Conservation (phyloP, 1,139 yeast species). For the Meyerozyma elateridarum region DNA sequence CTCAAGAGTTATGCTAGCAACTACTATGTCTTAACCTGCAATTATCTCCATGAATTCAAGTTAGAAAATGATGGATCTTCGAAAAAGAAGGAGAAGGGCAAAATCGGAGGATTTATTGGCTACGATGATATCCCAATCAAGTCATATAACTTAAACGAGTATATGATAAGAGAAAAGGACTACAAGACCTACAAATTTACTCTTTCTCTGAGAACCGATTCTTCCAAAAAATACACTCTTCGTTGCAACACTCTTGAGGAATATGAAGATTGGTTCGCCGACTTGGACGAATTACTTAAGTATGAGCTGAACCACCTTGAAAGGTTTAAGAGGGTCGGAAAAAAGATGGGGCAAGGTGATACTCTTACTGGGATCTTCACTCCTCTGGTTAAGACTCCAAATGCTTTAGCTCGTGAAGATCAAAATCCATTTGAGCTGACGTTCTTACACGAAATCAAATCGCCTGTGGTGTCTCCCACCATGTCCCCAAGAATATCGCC, state of each 20-base stretch:
- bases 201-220: conserved; percentile 24
- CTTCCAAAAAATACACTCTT: conserved; percentile 32
- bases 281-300: conserved; percentile 35
- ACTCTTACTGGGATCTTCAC: conserved; percentile 32
- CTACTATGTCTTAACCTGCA: conserved; percentile 41
- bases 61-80: conserved; percentile 24
- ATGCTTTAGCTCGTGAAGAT: conserved; percentile 17
- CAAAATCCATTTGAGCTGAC: conserved; percentile 38
- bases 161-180: conserved; percentile 28
- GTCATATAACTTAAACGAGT: conserved; percentile 42
- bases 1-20: conserved; percentile 36
- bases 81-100: conserved; percentile 23
- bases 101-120: conserved; percentile 40
- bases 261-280: conserved; percentile 34
- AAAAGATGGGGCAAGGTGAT: conserved; percentile 15
- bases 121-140: conserved; percentile 39
- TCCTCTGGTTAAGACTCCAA: conserved; percentile 35
- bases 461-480: too few relatives aligned
- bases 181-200: conserved; percentile 33
- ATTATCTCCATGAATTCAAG: conserved; percentile 42
- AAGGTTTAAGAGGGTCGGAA: conserved; percentile 32
- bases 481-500: conserved; percentile 8
- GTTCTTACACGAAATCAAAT: conserved; percentile 16
- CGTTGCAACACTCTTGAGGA: conserved; percentile 32
- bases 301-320: conserved; percentile 31